phyloP scores from a whole-genome alignment of 257 asterid genomes.

The Sherardia arvensis region DNA sequence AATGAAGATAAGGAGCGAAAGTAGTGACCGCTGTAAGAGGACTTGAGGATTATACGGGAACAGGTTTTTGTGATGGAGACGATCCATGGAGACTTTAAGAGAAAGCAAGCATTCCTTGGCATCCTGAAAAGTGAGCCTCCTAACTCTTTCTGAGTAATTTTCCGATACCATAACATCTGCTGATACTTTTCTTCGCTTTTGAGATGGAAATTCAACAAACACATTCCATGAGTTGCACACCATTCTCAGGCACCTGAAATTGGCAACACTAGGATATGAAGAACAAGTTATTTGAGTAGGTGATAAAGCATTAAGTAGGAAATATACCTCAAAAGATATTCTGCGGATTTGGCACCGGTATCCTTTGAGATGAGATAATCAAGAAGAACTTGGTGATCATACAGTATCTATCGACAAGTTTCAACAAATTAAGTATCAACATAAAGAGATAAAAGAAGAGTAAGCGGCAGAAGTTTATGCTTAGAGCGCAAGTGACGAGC shows the following conservation, averaged over 20 bases:
- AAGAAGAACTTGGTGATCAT: constrained; percentile 95
- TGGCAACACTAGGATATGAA: background rate
- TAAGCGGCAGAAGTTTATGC: background rate
- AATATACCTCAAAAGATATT: constrained; percentile 69
- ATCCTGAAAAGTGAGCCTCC: constrained; percentile 31
- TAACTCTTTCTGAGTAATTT: constrained; percentile 14
- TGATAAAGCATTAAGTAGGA: constrained; percentile 2
- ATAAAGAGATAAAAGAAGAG: constrained; percentile 7
- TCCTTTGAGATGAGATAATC: constrained; percentile 94
- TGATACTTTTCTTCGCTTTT: constrained; percentile 39
- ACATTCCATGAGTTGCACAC: constrained; percentile 61
- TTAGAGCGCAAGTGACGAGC: background rate
- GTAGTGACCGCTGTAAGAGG: constrained; percentile 53
- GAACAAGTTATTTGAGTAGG: too few relatives aligned
- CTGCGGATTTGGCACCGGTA: constrained; percentile 72
- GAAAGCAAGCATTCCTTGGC: constrained; percentile 65
- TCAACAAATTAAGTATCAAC: constrained; percentile 2
- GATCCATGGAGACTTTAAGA: constrained; percentile 48
- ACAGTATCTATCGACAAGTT: constrained; percentile 42
- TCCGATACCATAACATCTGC: constrained; percentile 12
- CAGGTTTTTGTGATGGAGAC: constrained; percentile 56
- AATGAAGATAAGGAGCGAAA: constrained; percentile 7
- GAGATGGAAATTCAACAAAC: constrained; percentile 51
- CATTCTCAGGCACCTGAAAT: constrained; percentile 55
- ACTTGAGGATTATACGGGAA: constrained; percentile 84